These are phyloP conservation scores for Casaregolazyma lundiana DNA, from an alignment of 1,139 yeast genomes.

Conservation along the genomic window DNA sequence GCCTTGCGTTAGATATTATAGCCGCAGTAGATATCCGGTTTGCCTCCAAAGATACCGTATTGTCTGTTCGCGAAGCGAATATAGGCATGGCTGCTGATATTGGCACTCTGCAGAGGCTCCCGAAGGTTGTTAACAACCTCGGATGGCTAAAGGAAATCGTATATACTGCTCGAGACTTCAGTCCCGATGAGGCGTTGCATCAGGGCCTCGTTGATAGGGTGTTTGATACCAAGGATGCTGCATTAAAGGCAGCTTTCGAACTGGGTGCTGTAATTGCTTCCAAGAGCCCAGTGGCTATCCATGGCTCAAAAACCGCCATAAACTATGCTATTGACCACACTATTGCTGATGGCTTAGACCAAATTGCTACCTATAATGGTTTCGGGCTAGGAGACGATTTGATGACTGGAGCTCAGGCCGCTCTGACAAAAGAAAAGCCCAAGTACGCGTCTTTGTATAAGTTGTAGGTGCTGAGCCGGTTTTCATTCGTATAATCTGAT, in stretches of 20 bases:
- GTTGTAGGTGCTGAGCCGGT: background rate
- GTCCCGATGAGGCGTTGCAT: constrained; percentile 50
- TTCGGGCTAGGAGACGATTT: constrained; percentile 38
- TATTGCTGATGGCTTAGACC: constrained; percentile 47
- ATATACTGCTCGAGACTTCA: constrained; percentile 57
- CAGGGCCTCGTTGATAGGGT: constrained; percentile 54
- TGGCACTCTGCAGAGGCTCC: constrained; percentile 69
- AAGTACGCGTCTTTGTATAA: constrained; percentile 14
- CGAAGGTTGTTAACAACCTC: constrained; percentile 49
- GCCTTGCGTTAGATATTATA: constrained; percentile 66
- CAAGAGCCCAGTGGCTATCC: constrained; percentile 56
- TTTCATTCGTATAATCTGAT: background rate
- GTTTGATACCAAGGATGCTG: constrained; percentile 45
- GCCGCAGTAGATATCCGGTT: constrained; percentile 56
- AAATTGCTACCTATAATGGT: constrained; percentile 53
- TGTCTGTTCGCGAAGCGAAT: constrained; percentile 66
- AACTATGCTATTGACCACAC: constrained; percentile 48
- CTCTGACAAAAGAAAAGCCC: constrained; percentile 30
- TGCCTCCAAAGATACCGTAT: constrained; percentile 48
- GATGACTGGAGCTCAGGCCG: constrained; percentile 29
- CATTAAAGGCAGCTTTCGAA: constrained; percentile 46
- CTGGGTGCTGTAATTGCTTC: constrained; percentile 49
- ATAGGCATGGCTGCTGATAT: constrained; percentile 79
- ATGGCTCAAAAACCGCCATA: constrained; percentile 59
- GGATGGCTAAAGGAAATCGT: constrained; percentile 61